Base-by-base conservation (phyloP, 2,329 filamentous ascomycete species). In the Tolypocladium endophyticum region DNA sequence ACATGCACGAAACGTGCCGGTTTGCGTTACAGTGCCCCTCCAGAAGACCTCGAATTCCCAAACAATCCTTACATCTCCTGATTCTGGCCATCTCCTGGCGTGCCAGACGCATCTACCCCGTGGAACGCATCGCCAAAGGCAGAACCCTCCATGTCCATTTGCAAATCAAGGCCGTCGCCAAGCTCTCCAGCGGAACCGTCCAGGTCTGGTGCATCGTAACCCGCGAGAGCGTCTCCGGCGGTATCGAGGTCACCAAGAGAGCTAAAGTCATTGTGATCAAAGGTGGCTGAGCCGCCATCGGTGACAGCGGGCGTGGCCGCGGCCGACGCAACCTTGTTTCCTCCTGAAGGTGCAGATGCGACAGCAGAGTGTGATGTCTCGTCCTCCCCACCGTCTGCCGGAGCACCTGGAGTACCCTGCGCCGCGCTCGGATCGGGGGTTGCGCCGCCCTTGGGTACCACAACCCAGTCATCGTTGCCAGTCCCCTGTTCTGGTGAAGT, bases 91-190 rank as follows among this genome's bases (percentile, higher is more conserved):
- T 73, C 70, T 23, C 67, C 71, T 2, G 74, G 73, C 35, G 75
- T 77, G 58, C 67, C 71, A 12, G 69, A 70, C 50, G 69, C 66
- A 25, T 78, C 80, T 16, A 85, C 81, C 5, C 82, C 84, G 66
- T 92, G 88, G 73, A 93, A 90, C 0, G 90, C 90, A 66, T 94
- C 89, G 3, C 89, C 90, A 75, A 94, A 94, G 1, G 89, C 90
- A 41, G 87, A 90, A 68, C 92, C 88, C 55, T 90, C 88, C 77
- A 91, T 82, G 63, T 87, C 87, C 76, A 87, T 81, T 65, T 82
- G 79, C 57, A 87, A 71, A 69, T 82, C 81, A n/a, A 83, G 71
- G 11, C 81, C 83, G 50, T 84, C 82, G 28, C 77, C 82, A 5
- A 83, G 72, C 36, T 78, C 79, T 4, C 75, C 78, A 2, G 71